Evolutionary conservation across 2,329 filamentous ascomycete genomes (phyloP).

Genomic region (Aspergillus transmontanensis): DNA sequence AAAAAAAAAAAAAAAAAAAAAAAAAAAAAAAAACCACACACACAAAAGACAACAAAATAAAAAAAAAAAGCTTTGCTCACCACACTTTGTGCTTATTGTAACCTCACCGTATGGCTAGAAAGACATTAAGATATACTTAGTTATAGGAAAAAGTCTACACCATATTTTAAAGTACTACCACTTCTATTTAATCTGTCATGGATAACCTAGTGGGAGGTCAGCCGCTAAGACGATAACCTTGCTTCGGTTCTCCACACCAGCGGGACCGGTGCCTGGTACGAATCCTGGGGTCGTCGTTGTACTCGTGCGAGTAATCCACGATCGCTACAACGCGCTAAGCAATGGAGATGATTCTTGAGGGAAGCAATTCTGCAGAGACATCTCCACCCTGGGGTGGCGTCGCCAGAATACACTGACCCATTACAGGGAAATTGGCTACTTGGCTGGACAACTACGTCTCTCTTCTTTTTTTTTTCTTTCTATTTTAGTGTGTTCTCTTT

Average conservation of each 20-base stretch:
- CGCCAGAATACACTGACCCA: constrained; percentile 54
- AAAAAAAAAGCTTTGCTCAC: not conserved
- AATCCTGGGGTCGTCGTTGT: constrained; percentile 54
- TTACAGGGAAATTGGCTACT: constrained; percentile 40
- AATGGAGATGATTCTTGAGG: constrained; percentile 58
- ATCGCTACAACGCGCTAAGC: constrained; percentile 56
- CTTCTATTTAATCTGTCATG: constrained; percentile 39
- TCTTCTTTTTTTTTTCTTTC: constrained; percentile 31
- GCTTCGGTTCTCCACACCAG: constrained; percentile 37
- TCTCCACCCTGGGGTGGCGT: constrained; percentile 58
- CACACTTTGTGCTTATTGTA: not conserved
- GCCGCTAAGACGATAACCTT: constrained; percentile 40
- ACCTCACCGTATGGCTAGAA: not conserved
- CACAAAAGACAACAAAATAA: not conserved
- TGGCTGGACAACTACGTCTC: constrained; percentile 40
- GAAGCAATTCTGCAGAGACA: constrained; percentile 62
- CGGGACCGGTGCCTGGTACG: constrained; percentile 56
- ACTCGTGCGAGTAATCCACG: constrained; percentile 60
- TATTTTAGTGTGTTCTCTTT: not conserved
- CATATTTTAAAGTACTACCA: not conserved
- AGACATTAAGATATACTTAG: not conserved
- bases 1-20: too few species aligned
- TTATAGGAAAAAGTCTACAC: accelerated
- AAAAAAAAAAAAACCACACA: not conserved
- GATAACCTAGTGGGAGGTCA: constrained; percentile 45